Conservation (phyloP, 495 filamentous ascomycete genomes). For the Aspergillus incahuasiensis region DNA sequence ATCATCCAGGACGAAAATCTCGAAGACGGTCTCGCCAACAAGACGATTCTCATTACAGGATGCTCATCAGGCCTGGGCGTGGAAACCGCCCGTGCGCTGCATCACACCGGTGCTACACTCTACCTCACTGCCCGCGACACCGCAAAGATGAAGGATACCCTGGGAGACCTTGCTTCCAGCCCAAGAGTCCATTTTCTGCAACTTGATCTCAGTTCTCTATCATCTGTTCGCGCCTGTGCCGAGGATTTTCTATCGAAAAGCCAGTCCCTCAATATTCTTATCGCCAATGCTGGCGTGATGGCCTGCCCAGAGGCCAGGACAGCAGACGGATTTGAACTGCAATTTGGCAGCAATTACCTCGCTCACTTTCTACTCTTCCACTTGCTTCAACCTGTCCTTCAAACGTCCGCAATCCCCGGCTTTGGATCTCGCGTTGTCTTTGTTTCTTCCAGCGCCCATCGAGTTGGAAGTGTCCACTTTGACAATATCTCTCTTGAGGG, state of each 20-base stretch:
- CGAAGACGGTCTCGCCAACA: no score
- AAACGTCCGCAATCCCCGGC: background rate
- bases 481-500: slow-evolving; percentile 30
- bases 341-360: slow-evolving; percentile 18
- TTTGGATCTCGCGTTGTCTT: background rate
- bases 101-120: slow-evolving; percentile 43
- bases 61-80: slow-evolving; percentile 48
- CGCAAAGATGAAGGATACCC: background rate
- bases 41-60: slow-evolving; percentile 52
- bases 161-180: background rate
- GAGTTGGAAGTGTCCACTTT: background rate
- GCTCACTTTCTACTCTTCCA: background rate
- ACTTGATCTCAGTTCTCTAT: slow-evolving; percentile 42
- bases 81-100: slow-evolving; percentile 44
- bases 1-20: slow-evolving; percentile 46
- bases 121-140: slow-evolving; percentile 40
- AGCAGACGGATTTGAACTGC: slow-evolving; percentile 42
- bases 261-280: slow-evolving; percentile 41
- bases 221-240: slow-evolving; percentile 38
- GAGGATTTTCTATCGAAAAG: slow-evolving; percentile 33
- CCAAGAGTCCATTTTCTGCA: slow-evolving; percentile 8
- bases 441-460: background rate
- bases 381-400: background rate
- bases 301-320: slow-evolving; percentile 36
- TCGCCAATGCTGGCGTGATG: slow-evolving; percentile 50